A percentile compares a stretch with the other conserved stretches of the same genome.
These are phyloP conservation scores for Choanephora cucurbitarum DNA, from an alignment of 371 early-diverging fungal species.

Conservation along the genomic window DNA sequence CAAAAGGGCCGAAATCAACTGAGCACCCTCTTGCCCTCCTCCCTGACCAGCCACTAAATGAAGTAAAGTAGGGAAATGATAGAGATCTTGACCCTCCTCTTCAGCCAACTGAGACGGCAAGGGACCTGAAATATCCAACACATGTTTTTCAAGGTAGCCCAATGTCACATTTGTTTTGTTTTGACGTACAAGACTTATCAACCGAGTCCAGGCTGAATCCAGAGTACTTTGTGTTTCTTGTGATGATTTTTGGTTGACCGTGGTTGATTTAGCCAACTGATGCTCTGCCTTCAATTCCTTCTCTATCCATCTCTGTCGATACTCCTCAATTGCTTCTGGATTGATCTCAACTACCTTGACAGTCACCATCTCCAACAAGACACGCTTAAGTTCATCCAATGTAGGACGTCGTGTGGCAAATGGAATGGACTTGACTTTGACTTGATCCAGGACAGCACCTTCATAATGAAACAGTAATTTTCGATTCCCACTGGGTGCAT, in stretches of 20 bases:
- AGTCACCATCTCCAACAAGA: slow-evolving; percentile 50
- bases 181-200: slow-evolving; percentile 49
- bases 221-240: slow-evolving; percentile 8
- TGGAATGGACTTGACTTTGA: slow-evolving; percentile 70
- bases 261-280: slow-evolving; percentile 31
- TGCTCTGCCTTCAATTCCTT: slow-evolving; percentile 30
- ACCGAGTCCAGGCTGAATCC: slow-evolving; percentile 12
- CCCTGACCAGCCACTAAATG: slow-evolving; percentile 63
- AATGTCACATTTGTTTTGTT: slow-evolving; percentile 56
- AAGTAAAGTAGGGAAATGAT: slow-evolving; percentile 66
- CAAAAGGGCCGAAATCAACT: slow-evolving; percentile 66
- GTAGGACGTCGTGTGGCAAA: slow-evolving; percentile 80
- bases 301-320: slow-evolving; percentile 28
- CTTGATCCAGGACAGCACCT: slow-evolving; percentile 51
- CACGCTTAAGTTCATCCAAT: slow-evolving; percentile 60
- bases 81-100: slow-evolving; percentile 35
- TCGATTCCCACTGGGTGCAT: slow-evolving; percentile 66
- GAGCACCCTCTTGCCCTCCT: slow-evolving; percentile 58
- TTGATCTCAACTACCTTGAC: slow-evolving; percentile 56
- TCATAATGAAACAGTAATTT: slow-evolving; percentile 67
- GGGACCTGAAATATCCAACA: slow-evolving; percentile 21
- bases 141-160: slow-evolving; percentile 40
- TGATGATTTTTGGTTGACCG: slow-evolving; percentile 4
- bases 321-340: slow-evolving; percentile 29
- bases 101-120: slow-evolving; percentile 53